A percentile compares a stretch with the other conserved stretches of the same genome.
These are phyloP conservation scores for Fusarium siculi DNA, from an alignment of 2,329 filamentous ascomycete species.

Conservation along the genomic window DNA sequence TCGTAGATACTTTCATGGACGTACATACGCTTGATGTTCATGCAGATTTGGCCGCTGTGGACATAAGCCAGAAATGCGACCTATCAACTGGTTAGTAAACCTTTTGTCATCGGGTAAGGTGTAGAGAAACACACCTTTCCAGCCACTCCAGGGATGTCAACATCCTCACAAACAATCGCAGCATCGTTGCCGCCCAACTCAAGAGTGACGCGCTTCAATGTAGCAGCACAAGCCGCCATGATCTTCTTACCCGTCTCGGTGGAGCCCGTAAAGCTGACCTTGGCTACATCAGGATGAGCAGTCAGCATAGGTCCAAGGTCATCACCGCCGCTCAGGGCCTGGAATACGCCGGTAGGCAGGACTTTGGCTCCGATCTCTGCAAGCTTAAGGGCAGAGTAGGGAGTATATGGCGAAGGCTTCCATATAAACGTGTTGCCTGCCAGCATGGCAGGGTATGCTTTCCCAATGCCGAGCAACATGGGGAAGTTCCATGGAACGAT, in stretches of 20 bases:
- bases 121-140: not conserved
- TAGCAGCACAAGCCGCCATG: conserved; percentile 40
- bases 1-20: not conserved
- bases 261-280: conserved; percentile 72
- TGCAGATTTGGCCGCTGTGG: not conserved
- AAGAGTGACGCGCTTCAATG: conserved; percentile 69
- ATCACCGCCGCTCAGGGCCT: conserved; percentile 69
- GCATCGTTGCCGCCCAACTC: conserved; percentile 55
- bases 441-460: conserved; percentile 66
- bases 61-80: not conserved
- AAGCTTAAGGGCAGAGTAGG: conserved; percentile 67
- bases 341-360: conserved; percentile 71
- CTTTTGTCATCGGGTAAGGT: rapidly evolving
- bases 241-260: conserved; percentile 64
- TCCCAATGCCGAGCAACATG: conserved; percentile 46
- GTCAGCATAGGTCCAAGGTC: conserved; percentile 68
- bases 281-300: conserved; percentile 65
- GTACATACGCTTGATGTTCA: conserved; percentile 7
- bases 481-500: conserved; percentile 43
- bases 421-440: conserved; percentile 67
- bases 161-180: conserved; percentile 1
- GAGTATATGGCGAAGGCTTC: conserved; percentile 68
- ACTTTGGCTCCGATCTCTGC: conserved; percentile 66
- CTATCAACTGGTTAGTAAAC: rapidly evolving
- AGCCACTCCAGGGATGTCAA: not conserved